Conservation (phyloP, 2,329 filamentous ascomycete species). For the Hymenoscyphus fructigenus region DNA sequence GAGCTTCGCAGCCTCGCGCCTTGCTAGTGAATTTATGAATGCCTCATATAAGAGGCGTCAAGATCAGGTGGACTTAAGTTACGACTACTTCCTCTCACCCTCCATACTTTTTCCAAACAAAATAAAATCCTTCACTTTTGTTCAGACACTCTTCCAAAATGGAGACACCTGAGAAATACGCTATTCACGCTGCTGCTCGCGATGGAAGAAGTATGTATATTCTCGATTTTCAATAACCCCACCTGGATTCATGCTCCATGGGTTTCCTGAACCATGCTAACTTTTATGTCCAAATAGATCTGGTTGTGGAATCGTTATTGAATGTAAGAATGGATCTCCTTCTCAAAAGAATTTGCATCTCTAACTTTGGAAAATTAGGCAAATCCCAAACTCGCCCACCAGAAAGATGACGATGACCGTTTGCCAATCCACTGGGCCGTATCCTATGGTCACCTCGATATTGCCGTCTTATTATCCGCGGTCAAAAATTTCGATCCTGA, state of each 20-base stretch:
- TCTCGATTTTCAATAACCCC: slow-evolving; percentile 6
- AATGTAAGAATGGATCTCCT: no score
- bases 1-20: slow-evolving; percentile 18
- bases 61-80: slow-evolving; percentile 15
- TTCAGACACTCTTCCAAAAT: slow-evolving; percentile 13
- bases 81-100: slow-evolving; percentile 10
- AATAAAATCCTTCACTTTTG: slow-evolving; percentile 2
- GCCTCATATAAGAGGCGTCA: slow-evolving; percentile 14
- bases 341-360: no score
- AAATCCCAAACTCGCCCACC: slow-evolving; percentile 72
- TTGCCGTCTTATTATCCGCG: slow-evolving; percentile 70
- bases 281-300: slow-evolving; percentile 47
- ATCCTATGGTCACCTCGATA: slow-evolving; percentile 75
- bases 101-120: background rate
- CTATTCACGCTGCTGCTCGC: slow-evolving; percentile 82
- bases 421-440: slow-evolving; percentile 93
- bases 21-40: slow-evolving; percentile 11
- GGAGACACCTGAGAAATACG: slow-evolving; percentile 62
- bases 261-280: slow-evolving; percentile 28
- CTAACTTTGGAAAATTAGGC: slow-evolving; percentile 49
- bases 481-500: slow-evolving; percentile 79
- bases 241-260: background rate
- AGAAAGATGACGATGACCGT: slow-evolving; percentile 81
- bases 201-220: slow-evolving; percentile 72
- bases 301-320: slow-evolving; percentile 71